Base-by-base conservation (phyloP, 2,329 filamentous ascomycete species). In the Diaporthe australafricana region DNA sequence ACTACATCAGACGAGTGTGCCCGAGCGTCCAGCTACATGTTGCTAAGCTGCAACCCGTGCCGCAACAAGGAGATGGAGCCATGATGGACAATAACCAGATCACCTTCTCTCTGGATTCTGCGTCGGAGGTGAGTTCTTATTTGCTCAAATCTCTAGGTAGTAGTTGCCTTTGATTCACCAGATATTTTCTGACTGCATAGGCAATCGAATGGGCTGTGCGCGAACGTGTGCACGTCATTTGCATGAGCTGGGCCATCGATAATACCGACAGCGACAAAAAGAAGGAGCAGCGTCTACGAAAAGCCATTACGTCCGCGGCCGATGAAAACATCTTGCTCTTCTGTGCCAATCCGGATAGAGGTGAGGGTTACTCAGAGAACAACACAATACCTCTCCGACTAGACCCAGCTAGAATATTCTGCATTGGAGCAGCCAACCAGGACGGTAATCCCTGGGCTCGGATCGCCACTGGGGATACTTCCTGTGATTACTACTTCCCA, bases 201-300 rank as follows among this genome's bases (percentile, higher is more conserved):
- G 60, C 70, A 12, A 68, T 71, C 6, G 45, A 68, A 22, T 68
- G 70, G 50, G 70, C 70, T 12, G 55, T 67, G 16, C 32, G 68
- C 30, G 20, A 56, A 27, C 38, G 48, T 11, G 57, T 71, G 5
- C 57, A 71, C 63, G 50, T 71, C 50, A 71, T 71, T 52, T 71
- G 50, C 20, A 71, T 71, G 62, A 71, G 70, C 62, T 68, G 70
- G 70, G 30, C 62, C 7, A 71, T 71, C 50, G 45, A 71, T 25
- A 32, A 60, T 22, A 38, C 55, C 14, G 16, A 35, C 25, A 52
- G 3, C 22, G 27, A 57, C 48, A 55, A 53, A 42, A 35, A 5
- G n/a, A 30, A 9, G 9, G 30, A 50, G 25, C 22, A 20, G 22
- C 30, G 47, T 20, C 25, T 71, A 17, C 38, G 30, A n/a, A 56